These are phyloP conservation scores for Kwoniella mangroviensis DNA, from an alignment of 768 basidiomycete species.

Conservation along the genomic window DNA sequence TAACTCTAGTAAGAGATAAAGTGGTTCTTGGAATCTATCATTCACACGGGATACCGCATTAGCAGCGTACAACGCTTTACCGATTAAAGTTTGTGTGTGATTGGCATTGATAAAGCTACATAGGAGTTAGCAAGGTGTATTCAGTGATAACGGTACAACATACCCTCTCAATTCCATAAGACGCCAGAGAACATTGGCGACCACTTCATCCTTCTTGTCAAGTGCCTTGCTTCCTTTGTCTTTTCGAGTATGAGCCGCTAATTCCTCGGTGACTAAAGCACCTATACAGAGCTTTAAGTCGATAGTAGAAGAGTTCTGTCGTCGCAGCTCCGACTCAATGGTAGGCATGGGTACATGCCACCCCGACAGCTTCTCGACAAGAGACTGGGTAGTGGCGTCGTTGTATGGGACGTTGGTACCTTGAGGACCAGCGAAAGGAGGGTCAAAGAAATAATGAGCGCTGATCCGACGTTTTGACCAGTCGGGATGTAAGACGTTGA, in stretches of 20 bases:
- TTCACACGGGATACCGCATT: slow-evolving; percentile 78
- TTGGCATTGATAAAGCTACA: slow-evolving; percentile 82
- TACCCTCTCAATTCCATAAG: slow-evolving; percentile 96
- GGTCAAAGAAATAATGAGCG: slow-evolving; percentile 59
- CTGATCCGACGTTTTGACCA: slow-evolving; percentile 78
- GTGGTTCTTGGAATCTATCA: slow-evolving; percentile 97
- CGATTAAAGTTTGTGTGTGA: slow-evolving; percentile 86
- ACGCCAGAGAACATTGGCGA: slow-evolving; percentile 97
- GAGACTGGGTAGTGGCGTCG: slow-evolving; percentile 76
- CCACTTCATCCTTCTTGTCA: slow-evolving; percentile 97
- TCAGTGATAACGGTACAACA: slow-evolving; percentile 53
- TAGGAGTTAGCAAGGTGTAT: slow-evolving; percentile 15
- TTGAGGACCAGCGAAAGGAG: slow-evolving; percentile 81
- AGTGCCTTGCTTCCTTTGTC: slow-evolving; percentile 62
- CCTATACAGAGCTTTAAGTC: slow-evolving; percentile 94
- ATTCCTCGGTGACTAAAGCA: slow-evolving; percentile 78
- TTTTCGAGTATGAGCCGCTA: slow-evolving; percentile 74
- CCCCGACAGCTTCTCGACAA: slow-evolving; percentile 81
- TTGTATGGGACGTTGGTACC: slow-evolving; percentile 65
- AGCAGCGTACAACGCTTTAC: slow-evolving; percentile 86
- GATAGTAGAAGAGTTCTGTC: slow-evolving; percentile 97
- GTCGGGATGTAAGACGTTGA: slow-evolving; percentile 74
- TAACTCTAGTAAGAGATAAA: slow-evolving; percentile 93
- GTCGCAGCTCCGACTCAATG: slow-evolving; percentile 90
- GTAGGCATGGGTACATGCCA: slow-evolving; percentile 87